Evolutionary conservation across 2,329 filamentous ascomycete genomes (phyloP), one percentile per base, ranked within the genome.

Genomic region (Lachnellula hyalina): DNA sequence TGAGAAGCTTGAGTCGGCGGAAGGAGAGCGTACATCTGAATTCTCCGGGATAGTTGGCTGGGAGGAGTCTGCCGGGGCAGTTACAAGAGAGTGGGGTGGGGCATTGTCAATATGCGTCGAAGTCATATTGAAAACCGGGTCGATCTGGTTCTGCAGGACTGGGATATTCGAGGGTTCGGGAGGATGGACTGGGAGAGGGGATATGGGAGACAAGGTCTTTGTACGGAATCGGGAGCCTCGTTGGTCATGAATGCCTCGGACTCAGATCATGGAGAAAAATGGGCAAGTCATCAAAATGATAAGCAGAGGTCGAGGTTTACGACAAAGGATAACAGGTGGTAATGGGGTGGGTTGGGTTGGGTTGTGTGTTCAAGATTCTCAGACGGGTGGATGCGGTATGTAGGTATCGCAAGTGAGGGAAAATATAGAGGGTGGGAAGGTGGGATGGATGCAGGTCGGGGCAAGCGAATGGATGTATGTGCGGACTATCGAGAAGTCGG

Each of bases 81-180:
- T 49, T 54, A 57, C 57, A 51, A 48, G 55, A 40, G 59, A 50
- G 34, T 52, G 56, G 45, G 47, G 48, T 19, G 68, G 58, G n/a
- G 67, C 53, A 50, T 66, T 56, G 67, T 69, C 66, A 75, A 80
- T 75, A 69, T 82, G 81, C 59, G 78, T 79, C 52, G 83, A 77
- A 53, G 83, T 83, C 69, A 86, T 83, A 72, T 86, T 85, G 76
- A 87, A 86, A 63, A 80, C 74, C 52, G 84, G 83, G 72, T 89
- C 85, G 80, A 83, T 89, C 73, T 87, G 84, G 68, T 85, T 84
- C 68, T 84, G 79, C 66, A 89, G 75, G 52, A 89, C 80, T 55
- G 85, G 84, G 56, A 89, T 87, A 63, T 83, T 86, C 63, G 83
- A 79, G 51, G 85, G 84, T 70, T 85, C 81, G 62, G 85, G 79